phyloP scores from a whole-genome alignment of 306 rosid genomes.

The Quercus bicolor region DNA sequence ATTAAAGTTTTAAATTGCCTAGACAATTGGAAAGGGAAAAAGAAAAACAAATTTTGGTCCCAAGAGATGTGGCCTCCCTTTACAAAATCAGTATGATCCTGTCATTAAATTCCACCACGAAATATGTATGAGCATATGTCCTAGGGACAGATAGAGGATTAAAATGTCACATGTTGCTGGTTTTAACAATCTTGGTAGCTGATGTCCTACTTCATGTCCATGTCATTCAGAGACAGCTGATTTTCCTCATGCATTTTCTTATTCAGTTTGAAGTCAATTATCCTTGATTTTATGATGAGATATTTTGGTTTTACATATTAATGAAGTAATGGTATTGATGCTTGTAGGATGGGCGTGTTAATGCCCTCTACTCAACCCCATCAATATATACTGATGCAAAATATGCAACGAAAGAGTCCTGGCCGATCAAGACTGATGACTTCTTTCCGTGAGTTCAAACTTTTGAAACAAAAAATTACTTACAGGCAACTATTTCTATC shows the following conservation, averaged over 20 bases:
- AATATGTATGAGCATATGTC: neutral
- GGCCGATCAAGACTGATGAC: conserved; percentile 87
- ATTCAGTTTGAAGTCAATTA: neutral
- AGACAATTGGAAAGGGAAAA: neutral
- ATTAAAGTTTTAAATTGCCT: neutral
- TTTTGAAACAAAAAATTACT: neutral
- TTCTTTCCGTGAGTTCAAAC: conserved; percentile 72
- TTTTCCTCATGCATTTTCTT: neutral
- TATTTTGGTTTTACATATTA: neutral
- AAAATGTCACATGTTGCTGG: neutral
- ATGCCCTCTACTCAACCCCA: conserved; percentile 85
- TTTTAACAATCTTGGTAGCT: neutral
- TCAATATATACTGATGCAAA: conserved; percentile 87
- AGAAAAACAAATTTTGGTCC: neutral
- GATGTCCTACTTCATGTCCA: neutral
- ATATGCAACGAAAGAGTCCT: conserved; percentile 55
- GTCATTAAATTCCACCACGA: neutral
- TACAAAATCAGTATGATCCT: neutral
- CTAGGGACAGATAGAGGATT: neutral
- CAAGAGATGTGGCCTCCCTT: neutral
- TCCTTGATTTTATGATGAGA: neutral
- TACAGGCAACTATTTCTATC: too few species aligned
- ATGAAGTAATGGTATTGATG: neutral
- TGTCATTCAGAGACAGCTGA: neutral
- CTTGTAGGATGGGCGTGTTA: conserved; percentile 78